A percentile compares a stretch with the other conserved stretches of the same genome.
Evolutionary conservation across 2,329 filamentous ascomycete species (phyloP).

Genomic region (Talaromyces piceae): DNA sequence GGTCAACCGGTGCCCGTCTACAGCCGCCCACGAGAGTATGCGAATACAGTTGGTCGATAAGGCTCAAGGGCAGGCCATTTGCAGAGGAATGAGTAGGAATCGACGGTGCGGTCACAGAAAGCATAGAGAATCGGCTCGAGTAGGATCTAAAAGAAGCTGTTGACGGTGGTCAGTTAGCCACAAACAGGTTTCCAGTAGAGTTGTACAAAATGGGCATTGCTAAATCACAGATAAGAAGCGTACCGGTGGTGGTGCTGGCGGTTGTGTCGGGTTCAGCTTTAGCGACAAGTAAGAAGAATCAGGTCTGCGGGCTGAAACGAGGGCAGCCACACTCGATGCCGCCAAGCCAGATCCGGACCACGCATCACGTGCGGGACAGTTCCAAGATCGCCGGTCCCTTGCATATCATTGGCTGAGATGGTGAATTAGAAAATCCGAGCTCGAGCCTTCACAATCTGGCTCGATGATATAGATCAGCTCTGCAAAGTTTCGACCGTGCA

Average conservation of each 20-base stretch:
- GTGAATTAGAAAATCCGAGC: too few species aligned
- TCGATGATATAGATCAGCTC: too few species aligned
- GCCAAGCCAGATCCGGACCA: not conserved
- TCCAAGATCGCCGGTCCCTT: too few species aligned
- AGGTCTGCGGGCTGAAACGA: not conserved
- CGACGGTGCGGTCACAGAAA: conserved; percentile 22
- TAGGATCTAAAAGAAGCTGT: not conserved
- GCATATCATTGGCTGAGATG: too few species aligned
- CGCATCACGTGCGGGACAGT: not conserved
- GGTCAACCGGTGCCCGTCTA: not conserved
- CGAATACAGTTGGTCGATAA: not conserved
- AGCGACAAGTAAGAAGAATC: too few species aligned
- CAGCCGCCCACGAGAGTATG: not conserved
- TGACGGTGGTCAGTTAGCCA: not conserved
- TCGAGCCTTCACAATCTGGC: too few species aligned
- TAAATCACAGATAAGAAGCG: not conserved
- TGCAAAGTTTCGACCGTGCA: too few species aligned
- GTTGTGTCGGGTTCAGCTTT: not conserved
- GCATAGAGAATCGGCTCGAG: conserved; percentile 26
- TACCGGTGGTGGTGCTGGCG: not conserved
- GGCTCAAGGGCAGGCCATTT: conserved; percentile 10
- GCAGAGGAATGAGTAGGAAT: not conserved
- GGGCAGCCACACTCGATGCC: too few species aligned
- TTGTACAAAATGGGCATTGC: not conserved
- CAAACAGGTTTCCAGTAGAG: too few species aligned